Conservation (phyloP, 2,329 filamentous ascomycete species). For the Beauveria caledonica region DNA sequence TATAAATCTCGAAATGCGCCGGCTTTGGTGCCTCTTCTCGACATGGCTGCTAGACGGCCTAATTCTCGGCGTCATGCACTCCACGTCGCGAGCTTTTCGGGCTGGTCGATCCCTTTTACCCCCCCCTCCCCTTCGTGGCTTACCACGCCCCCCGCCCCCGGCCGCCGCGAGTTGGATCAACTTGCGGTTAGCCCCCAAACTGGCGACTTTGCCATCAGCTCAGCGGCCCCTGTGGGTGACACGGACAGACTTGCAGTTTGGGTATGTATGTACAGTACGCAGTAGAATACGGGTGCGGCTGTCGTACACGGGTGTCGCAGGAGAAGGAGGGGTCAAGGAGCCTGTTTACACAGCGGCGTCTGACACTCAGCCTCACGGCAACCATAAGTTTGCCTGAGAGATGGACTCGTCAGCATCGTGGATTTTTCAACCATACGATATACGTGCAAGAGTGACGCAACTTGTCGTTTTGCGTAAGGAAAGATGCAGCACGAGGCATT, state of each 20-base stretch:
- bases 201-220: not conserved
- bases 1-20: not conserved
- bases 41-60: constrained; percentile 10
- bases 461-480: not conserved
- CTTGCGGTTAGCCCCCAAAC: constrained; percentile 1
- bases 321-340: no score
- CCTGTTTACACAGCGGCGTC: no score
- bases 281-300: no score
- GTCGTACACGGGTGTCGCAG: no score
- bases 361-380: no score
- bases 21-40: not conserved
- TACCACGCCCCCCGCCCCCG: not conserved
- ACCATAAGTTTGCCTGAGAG: no score
- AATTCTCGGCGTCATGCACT: constrained; percentile 18
- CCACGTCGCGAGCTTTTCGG: constrained; percentile 7
- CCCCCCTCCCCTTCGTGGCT: not conserved
- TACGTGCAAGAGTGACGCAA: not conserved
- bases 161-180: not conserved
- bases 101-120: constrained; percentile 1
- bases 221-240: no score
- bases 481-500: not conserved
- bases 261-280: no score
- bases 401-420: no score
- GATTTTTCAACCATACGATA: no score
- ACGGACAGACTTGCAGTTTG: no score